Base-by-base conservation (phyloP, 192 early-diverging fungal genomes). In the Helicostylum pulchrum region DNA sequence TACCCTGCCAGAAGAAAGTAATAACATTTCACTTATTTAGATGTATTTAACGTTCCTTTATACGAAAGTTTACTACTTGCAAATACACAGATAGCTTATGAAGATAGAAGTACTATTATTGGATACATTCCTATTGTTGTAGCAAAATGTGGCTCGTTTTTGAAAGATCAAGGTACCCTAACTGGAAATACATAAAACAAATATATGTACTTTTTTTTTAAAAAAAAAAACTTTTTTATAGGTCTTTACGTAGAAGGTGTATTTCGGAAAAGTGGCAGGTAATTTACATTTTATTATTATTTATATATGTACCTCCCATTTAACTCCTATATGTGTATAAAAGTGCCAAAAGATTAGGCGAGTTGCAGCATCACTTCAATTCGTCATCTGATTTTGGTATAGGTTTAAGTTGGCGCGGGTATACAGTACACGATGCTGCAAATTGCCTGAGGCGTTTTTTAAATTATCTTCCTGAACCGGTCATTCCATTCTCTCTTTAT, bases 391-490 rank as follows among this genome's bases (percentile, higher is more conserved):
- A 74, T 15, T 89, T 88, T 63, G 90, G 90, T 0, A 80, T 83
- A 21, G 73, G 81, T 66, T 54, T 83, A 26, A 83, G 85, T 53
- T 90, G 87, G 87, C 55, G 73, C 20, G 82, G 84, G 9, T 92
- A 84, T 70, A 86, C 87, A 6, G 81, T 90, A 15, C 90, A 92
- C 67, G 90, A 92, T 68, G 85, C 87, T 20, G 88, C 90, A 14
- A 90, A 87, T 30, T 74, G 90, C n/a, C 74, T 92, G 60, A 83
- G 88, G 6, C 79, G 88, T 54, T 92, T 86, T 66, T 64, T 92
- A 65, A 88, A 84, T 46, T 77, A 84, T 59, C 72, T 92, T 11
- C 90, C 90, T 6, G 86, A 87, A 51, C 85, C 87, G 15, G 87
- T 92, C 36, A 90, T 92, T 50, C 70, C 83, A 15, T 68, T 78